phyloP scores from a whole-genome alignment of 371 early-diverging fungal species.

The Umbelopsis sp. region DNA sequence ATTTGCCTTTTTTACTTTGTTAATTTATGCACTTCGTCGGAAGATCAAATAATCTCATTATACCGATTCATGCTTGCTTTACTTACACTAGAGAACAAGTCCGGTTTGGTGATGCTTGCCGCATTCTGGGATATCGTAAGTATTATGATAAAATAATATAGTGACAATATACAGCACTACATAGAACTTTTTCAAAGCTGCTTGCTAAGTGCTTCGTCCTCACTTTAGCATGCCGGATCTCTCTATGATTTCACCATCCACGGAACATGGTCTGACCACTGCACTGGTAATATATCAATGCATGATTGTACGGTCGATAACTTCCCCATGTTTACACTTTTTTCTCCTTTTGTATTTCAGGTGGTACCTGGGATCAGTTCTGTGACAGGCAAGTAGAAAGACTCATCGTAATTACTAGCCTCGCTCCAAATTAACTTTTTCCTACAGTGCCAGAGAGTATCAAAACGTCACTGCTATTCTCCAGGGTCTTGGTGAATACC shows the following conservation, averaged over 20 bases:
- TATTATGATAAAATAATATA: no score
- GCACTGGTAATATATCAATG: not conserved
- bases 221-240: constrained; percentile 18
- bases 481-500: constrained; percentile 16
- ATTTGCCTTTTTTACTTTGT: no score
- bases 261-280: constrained; percentile 9
- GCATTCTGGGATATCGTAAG: constrained; percentile 23
- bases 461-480: constrained; percentile 23
- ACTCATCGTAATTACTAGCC: not conserved
- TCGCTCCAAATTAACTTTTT: no score
- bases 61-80: no score
- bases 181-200: no score
- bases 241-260: constrained; percentile 4
- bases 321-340: not conserved
- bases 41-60: no score
- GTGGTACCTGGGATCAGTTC: constrained; percentile 17
- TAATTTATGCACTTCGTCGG: no score
- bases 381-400: constrained; percentile 17
- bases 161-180: no score
- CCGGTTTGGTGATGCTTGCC: constrained; percentile 22
- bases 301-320: not conserved
- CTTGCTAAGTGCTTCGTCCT: no score
- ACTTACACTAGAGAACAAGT: constrained; percentile 19
- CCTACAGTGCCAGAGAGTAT: constrained; percentile 1
- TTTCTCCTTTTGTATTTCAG: not conserved